Evolutionary conservation across 2,329 filamentous ascomycete genomes (phyloP).

Genomic region (Neodidymelliopsis sp.): DNA sequence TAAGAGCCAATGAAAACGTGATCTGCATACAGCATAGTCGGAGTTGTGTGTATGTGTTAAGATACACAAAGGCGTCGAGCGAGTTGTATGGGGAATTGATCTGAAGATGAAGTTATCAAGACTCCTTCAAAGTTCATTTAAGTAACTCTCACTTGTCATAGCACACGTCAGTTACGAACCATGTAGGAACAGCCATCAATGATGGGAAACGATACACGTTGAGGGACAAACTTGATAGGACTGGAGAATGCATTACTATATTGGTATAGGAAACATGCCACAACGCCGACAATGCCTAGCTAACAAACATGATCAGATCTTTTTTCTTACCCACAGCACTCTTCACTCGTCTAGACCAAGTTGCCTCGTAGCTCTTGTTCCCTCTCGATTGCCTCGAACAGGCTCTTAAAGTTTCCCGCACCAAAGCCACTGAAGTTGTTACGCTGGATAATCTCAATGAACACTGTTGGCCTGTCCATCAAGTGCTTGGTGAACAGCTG

Average conservation of each 20-base stretch:
- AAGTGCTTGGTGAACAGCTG: constrained; percentile 73
- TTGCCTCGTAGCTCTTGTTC: constrained; percentile 90
- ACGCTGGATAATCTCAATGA: constrained; percentile 94
- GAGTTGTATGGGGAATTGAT: no score
- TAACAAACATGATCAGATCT: neutral
- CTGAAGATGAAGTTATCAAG: no score
- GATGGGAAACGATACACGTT: no score
- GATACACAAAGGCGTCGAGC: neutral
- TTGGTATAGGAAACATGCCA: constrained; percentile 14
- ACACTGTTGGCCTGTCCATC: constrained; percentile 94
- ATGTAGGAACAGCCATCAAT: no score
- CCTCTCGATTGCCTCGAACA: constrained; percentile 94
- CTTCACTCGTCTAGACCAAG: constrained; percentile 52
- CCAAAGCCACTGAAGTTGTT: constrained; percentile 92
- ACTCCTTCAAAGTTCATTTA: no score
- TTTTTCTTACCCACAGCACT: neutral
- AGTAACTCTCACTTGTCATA: no score
- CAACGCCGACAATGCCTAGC: constrained; percentile 13
- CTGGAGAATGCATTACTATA: constrained; percentile 8
- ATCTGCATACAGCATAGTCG: neutral
- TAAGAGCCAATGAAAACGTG: constrained; percentile 6
- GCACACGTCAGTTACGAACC: no score
- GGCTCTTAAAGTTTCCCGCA: constrained; percentile 92
- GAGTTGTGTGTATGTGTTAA: neutral
- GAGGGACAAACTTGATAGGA: no score